Evolutionary conservation across 1,139 yeast species (phyloP).

Genomic region (Kodamaea derodonti): DNA sequence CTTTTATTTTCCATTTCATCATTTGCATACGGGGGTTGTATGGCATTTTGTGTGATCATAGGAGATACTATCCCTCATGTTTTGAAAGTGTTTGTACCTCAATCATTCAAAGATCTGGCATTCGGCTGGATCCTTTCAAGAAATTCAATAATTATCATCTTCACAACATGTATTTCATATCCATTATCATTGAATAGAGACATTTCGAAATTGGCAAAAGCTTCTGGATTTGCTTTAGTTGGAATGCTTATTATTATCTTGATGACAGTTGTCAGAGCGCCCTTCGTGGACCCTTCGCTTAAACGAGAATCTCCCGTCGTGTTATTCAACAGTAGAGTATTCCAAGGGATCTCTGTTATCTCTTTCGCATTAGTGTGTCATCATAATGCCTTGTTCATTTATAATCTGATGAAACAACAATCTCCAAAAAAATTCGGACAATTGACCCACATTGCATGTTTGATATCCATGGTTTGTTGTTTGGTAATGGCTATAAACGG

Average conservation of each 20-base stretch:
- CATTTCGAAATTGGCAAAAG: slow-evolving; percentile 82
- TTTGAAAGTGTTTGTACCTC: slow-evolving; percentile 61
- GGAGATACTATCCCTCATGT: slow-evolving; percentile 97
- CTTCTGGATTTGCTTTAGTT: slow-evolving; percentile 79
- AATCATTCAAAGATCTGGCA: slow-evolving; percentile 36
- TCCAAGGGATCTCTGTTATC: slow-evolving; percentile 87
- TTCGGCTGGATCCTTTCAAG: slow-evolving; percentile 57
- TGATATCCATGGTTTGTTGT: slow-evolving; percentile 77
- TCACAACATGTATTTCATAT: slow-evolving; percentile 70
- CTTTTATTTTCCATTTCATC: slow-evolving; percentile 75
- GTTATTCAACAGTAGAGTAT: slow-evolving; percentile 61
- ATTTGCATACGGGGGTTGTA: slow-evolving; percentile 92
- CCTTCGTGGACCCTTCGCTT: slow-evolving; percentile 45
- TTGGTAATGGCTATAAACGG: slow-evolving; percentile 80
- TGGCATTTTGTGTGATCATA: slow-evolving; percentile 90
- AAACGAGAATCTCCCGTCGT: slow-evolving; percentile 46
- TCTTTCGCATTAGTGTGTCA: slow-evolving; percentile 95
- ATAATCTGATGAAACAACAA: slow-evolving; percentile 75
- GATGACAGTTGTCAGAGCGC: slow-evolving; percentile 73
- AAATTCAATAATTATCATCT: slow-evolving; percentile 62
- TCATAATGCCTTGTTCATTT: slow-evolving; percentile 87
- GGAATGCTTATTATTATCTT: slow-evolving; percentile 80
- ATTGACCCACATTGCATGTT: slow-evolving; percentile 81
- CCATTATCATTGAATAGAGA: slow-evolving; percentile 80
- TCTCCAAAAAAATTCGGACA: slow-evolving; percentile 69